Evolutionary conservation across 2,329 filamentous ascomycete species (phyloP), one percentile per base, ranked within the genome.

Genomic region (Diaporthe australafricana): DNA sequence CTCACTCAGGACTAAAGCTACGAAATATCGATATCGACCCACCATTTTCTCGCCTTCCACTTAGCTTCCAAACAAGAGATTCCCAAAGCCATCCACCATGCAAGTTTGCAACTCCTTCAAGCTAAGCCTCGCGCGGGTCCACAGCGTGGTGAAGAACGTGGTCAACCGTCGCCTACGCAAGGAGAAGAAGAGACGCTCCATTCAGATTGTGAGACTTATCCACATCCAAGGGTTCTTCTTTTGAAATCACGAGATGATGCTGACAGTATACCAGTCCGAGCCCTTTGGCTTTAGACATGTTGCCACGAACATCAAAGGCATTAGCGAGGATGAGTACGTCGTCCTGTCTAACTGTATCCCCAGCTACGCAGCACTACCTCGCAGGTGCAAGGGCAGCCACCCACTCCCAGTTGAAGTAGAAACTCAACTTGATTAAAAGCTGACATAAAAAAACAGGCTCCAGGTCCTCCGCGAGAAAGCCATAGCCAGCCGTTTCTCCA

Each of bases 211-310:
- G 77, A 74, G 85, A 77, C 65, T n/a, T 22, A 25, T 32, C 52
- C 30, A 50, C 55, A 2, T 11, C n/a, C 14, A 6, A n/a, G 17
- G 5, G 5, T 25, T 14, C 9, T 12, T 9, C 16, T 16, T 22
- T 57, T 9, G 20, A 55, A 5, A 22, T 8, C 16, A 32, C 12
- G 66, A 32, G 25, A n/a, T 56, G 52, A 30, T 60, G 71, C 80
- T 79, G 75, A 80, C 74, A 57, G 65, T 9, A 52, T 55, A 1
- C 67, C 72, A 90, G 89, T 90, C 88, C 63, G 85, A 85, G 12
- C 89, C 89, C 0, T 91, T 88, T 80, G 84, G 90, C 78, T 87
- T 90, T 77, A 87, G 87, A 77, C 85, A 85, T 71, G 87, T 89
- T 77, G 80, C 83, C n/a, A 82, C 87, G 50, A 80, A 80, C 53